phyloP scores from a whole-genome alignment of 805 yeast species.

The Cyberlindnera saturnus region DNA sequence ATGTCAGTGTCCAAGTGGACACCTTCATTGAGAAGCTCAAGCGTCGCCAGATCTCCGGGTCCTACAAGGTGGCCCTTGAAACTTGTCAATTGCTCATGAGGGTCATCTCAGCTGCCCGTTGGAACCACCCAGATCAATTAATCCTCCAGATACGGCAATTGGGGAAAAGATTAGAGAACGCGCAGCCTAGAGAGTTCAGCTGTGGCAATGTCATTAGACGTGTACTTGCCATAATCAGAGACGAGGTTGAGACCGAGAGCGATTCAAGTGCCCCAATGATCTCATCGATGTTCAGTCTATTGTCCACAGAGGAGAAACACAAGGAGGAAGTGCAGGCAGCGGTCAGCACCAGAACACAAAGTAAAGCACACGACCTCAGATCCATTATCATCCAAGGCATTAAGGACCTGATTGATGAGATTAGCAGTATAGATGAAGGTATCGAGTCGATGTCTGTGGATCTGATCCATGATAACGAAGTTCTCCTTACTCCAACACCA shows the following conservation, averaged over 20 bases:
- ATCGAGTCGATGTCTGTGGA: constrained; percentile 89
- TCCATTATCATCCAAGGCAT: constrained; percentile 89
- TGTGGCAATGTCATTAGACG: constrained; percentile 90
- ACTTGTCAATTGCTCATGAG: constrained; percentile 84
- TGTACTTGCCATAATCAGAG: constrained; percentile 79
- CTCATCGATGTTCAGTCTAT: constrained; percentile 80
- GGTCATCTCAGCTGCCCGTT: constrained; percentile 82
- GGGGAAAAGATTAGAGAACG: constrained; percentile 63
- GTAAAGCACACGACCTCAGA: constrained; percentile 53
- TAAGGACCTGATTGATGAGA: constrained; percentile 87
- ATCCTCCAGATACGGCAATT: constrained; percentile 65
- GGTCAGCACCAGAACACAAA: constrained; percentile 19
- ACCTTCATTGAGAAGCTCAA: constrained; percentile 53
- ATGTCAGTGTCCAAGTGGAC: constrained; percentile 35
- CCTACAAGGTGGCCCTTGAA: constrained; percentile 76
- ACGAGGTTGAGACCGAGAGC: constrained; percentile 51
- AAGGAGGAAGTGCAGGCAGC: constrained; percentile 13
- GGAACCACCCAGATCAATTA: constrained; percentile 73
- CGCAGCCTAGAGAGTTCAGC: constrained; percentile 85
- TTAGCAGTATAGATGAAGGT: constrained; percentile 82
- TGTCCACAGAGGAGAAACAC: constrained; percentile 42
- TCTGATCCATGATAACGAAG: constrained; percentile 87
- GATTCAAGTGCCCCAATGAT: constrained; percentile 45
- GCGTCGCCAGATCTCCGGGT: constrained; percentile 78
- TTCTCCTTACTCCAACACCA: constrained; percentile 89